Conservation (phyloP, 2,329 filamentous ascomycete species). For the Karstenula rhodostoma region DNA sequence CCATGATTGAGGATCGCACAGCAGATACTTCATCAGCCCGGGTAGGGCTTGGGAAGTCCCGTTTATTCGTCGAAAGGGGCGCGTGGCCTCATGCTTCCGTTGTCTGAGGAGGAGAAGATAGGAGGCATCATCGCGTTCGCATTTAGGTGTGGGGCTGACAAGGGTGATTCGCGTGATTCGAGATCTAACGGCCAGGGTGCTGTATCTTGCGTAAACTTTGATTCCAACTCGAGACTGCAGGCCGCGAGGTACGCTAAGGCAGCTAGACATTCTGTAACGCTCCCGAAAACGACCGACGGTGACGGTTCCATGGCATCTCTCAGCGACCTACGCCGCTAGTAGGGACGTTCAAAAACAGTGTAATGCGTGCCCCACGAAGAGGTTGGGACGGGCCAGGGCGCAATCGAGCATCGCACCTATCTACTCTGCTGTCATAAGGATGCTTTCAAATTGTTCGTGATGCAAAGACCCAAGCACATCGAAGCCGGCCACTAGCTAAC, state of each 20-base stretch:
- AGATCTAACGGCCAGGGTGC: constrained; percentile 48
- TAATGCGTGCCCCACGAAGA: constrained; percentile 13
- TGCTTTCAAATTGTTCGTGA: constrained; percentile 13
- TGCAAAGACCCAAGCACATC: constrained; percentile 18
- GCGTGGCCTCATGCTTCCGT: constrained; percentile 27
- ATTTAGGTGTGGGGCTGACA: constrained; percentile 38
- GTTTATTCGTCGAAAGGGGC: constrained; percentile 17
- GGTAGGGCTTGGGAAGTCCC: constrained; percentile 26
- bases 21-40: constrained; percentile 17
- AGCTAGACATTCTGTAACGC: constrained; percentile 4
- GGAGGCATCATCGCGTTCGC: constrained; percentile 25
- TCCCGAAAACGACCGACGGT: not conserved
- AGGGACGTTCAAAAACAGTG: not conserved
- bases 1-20: constrained; percentile 12
- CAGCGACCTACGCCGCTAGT: not conserved
- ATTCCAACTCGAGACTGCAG: constrained; percentile 19
- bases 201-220: constrained; percentile 37
- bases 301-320: not conserved
- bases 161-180: constrained; percentile 46
- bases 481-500: constrained; percentile 22
- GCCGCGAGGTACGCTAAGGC: constrained; percentile 15
- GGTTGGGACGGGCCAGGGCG: constrained; percentile 28
- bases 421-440: constrained; percentile 37
- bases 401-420: constrained; percentile 25
- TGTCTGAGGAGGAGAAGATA: constrained; percentile 25